phyloP scores from a whole-genome alignment of 2,329 filamentous ascomycete genomes.

The Didymella sp. region DNA sequence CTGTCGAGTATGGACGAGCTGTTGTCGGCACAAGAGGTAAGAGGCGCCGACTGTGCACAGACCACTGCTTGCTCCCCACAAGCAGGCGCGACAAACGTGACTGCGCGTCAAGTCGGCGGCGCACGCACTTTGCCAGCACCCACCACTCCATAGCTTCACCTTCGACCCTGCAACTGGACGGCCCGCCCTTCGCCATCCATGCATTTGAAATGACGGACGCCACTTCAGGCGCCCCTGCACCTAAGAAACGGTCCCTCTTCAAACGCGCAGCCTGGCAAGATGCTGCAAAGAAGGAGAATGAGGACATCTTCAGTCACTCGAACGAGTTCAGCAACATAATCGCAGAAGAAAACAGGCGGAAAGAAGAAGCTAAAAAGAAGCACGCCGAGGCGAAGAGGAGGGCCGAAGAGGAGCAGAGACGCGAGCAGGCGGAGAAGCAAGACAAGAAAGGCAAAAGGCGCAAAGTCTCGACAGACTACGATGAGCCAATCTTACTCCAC shows the following conservation, averaged over 20 bases:
- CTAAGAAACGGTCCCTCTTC: constrained; percentile 60
- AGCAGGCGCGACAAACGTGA: constrained; percentile 41
- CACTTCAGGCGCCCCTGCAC: constrained; percentile 28
- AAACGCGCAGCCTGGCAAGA: constrained; percentile 61
- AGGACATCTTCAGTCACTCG: constrained; percentile 54
- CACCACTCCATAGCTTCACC: background rate
- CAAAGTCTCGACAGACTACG: constrained; percentile 31
- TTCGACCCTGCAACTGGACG: background rate
- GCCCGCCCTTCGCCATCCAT: constrained; percentile 16
- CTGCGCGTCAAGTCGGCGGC: constrained; percentile 34
- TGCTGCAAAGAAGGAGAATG: constrained; percentile 45
- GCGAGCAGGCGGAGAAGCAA: constrained; percentile 30
- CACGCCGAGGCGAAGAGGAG: constrained; percentile 33
- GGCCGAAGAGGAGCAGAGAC: constrained; percentile 37
- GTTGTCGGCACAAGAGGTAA: constrained; percentile 3
- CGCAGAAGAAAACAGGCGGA: constrained; percentile 46
- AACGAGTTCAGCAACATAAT: constrained; percentile 50
- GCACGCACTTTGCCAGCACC: constrained; percentile 15
- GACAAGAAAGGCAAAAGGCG: constrained; percentile 22
- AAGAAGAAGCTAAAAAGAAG: constrained; percentile 37
- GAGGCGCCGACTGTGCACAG: constrained; percentile 28
- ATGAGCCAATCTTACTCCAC: constrained; percentile 14
- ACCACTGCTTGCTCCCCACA: constrained; percentile 15
- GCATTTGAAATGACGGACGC: constrained; percentile 36
- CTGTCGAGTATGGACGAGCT: constrained; percentile 4